A percentile compares a stretch with the other conserved stretches of the same genome.
Conservation (phyloP, 2,329 filamentous ascomycete species). For the Fusarium sp. region DNA sequence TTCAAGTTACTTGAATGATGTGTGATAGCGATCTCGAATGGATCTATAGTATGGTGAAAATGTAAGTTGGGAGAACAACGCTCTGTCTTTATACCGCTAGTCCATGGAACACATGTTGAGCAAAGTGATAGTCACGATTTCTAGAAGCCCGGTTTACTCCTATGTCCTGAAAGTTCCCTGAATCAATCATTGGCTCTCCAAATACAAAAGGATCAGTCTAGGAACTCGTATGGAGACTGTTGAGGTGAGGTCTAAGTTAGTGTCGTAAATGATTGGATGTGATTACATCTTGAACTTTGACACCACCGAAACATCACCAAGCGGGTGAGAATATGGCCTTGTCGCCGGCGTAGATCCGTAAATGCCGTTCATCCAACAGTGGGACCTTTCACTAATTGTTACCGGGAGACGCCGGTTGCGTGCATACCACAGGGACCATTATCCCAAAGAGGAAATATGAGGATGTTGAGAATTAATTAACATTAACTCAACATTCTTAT, state of each 20-base stretch:
- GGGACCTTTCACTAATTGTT: constrained; percentile 6
- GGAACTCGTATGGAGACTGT: not conserved
- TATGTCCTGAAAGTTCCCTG: not conserved
- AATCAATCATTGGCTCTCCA: not conserved
- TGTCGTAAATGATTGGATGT: constrained; percentile 9
- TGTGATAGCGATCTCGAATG: not conserved
- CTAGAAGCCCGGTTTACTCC: not conserved
- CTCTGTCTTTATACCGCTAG: constrained; percentile 10
- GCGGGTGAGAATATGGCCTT: constrained; percentile 12
- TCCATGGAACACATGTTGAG: constrained; percentile 1
- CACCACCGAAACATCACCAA: not conserved
- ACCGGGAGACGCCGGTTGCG: constrained; percentile 23
- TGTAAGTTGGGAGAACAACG: not conserved
- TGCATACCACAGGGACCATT: constrained; percentile 13
- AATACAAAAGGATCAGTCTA: not conserved
- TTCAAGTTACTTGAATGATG: not conserved
- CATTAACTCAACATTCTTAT: not conserved
- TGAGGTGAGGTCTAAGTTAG: not conserved
- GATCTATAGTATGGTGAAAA: not conserved
- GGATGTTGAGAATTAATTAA: not conserved
- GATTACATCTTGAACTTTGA: not conserved
- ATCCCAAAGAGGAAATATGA: constrained; percentile 11
- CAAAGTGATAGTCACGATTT: not conserved
- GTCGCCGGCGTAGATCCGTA: constrained; percentile 27
- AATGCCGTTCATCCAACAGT: constrained; percentile 5